Percentiles rank a stretch among this genome's conserved stretches.
These are phyloP conservation scores for Tuber calosporum DNA, from an alignment of 495 filamentous ascomycete species.

Conservation along the genomic window DNA sequence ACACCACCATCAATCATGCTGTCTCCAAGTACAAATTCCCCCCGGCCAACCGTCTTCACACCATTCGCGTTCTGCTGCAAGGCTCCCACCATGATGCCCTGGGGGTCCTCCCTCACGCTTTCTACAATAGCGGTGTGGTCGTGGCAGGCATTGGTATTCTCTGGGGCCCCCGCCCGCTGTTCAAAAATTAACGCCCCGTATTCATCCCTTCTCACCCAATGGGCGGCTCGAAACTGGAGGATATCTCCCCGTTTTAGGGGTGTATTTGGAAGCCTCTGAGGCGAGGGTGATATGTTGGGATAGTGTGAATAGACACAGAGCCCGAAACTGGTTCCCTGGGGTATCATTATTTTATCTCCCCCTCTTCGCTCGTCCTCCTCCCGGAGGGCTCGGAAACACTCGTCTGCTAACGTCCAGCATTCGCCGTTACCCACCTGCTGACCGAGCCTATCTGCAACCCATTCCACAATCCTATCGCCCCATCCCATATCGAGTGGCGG, in stretches of 20 bases:
- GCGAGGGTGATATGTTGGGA: conserved; percentile 15
- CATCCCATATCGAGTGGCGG: conserved; percentile 26
- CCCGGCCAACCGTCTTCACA: conserved; percentile 37
- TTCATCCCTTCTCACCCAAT: conserved; percentile 37
- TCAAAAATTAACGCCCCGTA: conserved; percentile 24
- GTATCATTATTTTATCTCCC: conserved; percentile 42
- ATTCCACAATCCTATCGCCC: conserved; percentile 41
- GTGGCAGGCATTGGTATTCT: conserved; percentile 20
- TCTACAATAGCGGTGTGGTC: conserved; percentile 45
- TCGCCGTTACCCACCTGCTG: conserved; percentile 45
- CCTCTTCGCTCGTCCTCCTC: conserved; percentile 33
- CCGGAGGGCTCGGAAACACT: conserved; percentile 41
- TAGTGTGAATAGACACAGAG: conserved; percentile 41
- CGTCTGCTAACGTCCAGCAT: conserved; percentile 46
- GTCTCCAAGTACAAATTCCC: conserved; percentile 37
- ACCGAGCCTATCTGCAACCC: conserved; percentile 42
- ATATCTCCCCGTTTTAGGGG: conserved; percentile 44
- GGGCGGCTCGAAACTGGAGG: conserved; percentile 42
- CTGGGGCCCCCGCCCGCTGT: conserved; percentile 39
- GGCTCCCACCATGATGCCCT: conserved; percentile 34
- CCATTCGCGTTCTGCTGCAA: conserved; percentile 44
- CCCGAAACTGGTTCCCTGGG: conserved; percentile 43
- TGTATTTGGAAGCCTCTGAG: conserved; percentile 18
- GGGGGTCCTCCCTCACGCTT: conserved; percentile 34
- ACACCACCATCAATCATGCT: conserved; percentile 39